Evolutionary conservation across 2,329 filamentous ascomycete genomes (phyloP), one percentile per base, ranked within the genome.

Genomic region (Raffaelea albimanens): DNA sequence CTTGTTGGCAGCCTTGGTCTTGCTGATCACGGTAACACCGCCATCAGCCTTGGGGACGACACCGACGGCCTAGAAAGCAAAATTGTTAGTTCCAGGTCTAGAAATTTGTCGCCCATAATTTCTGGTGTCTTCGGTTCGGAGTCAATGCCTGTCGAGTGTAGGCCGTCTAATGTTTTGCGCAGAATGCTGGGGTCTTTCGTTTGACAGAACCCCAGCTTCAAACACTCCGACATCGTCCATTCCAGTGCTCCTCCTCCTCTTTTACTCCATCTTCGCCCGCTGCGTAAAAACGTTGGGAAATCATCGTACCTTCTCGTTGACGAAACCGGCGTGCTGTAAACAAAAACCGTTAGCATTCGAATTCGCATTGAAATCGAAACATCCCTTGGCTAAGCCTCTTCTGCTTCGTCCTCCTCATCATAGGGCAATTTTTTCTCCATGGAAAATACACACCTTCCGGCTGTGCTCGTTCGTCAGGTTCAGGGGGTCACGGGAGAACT

Each of bases 381-480:
- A 13, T 29, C 25, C n/a, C n/a, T n/a, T n/a, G n/a, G n/a, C n/a
- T n/a, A n/a, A n/a, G 48, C 31, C 19, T 19, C 14, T 22, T 5
- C 19, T 7, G 19, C 36, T n/a, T 39, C n/a, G 9, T 19, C n/a
- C 38, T 40, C 23, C 5, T 25, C 49, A 34, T n/a, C 33, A 33
- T 22, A 10, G 59, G 49, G 66, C 16, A 4, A 13, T 22, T n/a
- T 21, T 13, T 23, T 22, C 19, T n/a, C 16, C 4, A 21, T 2
- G 9, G 11, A 18, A 11, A 10, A 21, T 19, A 19, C 2, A 33
- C 5, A 93, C 87, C 83, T 95, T 97, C 75, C 87, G 85, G 61
- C 79, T 83, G 78, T 95, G 85, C 72, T 83, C 76, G 84, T 96
- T 97, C 69, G 73, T 78, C 71, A 97, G 72, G 82, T 97, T 98